These are phyloP conservation scores for Lablab purpureus DNA, from an alignment of 306 rosid species.

Conservation along the genomic window DNA sequence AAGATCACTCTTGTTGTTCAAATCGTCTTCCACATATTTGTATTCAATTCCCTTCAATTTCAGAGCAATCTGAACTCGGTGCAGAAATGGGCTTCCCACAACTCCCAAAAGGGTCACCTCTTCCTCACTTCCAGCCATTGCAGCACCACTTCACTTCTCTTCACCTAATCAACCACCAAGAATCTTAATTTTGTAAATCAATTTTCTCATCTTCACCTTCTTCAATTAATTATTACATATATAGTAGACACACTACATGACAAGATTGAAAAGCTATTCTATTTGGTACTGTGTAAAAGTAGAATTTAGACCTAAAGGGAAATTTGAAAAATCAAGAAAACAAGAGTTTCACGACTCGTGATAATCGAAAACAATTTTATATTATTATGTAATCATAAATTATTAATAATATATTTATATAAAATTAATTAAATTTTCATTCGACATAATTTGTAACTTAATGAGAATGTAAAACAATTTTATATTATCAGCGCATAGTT, in stretches of 20 bases:
- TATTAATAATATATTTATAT: too few species aligned
- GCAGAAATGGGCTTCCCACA: constrained; percentile 54
- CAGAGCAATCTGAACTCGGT: constrained; percentile 55
- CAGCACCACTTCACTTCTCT: background rate
- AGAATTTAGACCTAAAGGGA: too few species aligned
- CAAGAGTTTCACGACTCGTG: too few species aligned
- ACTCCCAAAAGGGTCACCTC: constrained; percentile 50
- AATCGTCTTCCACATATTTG: constrained; percentile 51
- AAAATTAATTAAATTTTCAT: too few species aligned
- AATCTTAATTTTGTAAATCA: background rate
- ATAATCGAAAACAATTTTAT: too few species aligned
- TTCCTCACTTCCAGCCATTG: constrained; percentile 31
- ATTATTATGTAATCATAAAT: too few species aligned
- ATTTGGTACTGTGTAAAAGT: too few species aligned
- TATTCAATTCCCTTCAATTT: constrained; percentile 58
- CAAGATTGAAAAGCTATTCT: background rate
- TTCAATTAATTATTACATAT: background rate
- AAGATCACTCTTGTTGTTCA: constrained; percentile 45
- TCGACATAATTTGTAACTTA: too few species aligned
- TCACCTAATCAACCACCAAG: background rate
- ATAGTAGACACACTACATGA: background rate
- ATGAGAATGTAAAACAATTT: too few species aligned
- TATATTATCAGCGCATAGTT: too few species aligned
- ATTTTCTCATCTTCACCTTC: background rate
- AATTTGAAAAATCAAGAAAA: too few species aligned